These are phyloP conservation scores for Leishmania martiniquensis DNA, from an alignment of 208 protist species.

Conservation along the genomic window DNA sequence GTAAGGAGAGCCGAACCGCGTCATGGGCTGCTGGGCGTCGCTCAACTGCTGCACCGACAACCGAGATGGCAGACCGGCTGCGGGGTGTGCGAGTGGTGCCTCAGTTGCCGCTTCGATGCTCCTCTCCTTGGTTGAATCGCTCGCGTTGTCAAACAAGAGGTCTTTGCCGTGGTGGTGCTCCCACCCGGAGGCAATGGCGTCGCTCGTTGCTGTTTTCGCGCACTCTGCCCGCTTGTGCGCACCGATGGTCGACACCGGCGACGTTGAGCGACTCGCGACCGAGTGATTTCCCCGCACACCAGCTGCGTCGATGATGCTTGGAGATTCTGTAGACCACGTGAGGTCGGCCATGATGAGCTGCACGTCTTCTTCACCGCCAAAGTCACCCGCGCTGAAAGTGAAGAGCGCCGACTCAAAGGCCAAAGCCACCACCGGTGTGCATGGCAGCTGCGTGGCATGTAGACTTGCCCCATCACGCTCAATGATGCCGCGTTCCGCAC, in stretches of 20 bases:
- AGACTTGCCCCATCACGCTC: neutral
- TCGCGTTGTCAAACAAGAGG: neutral
- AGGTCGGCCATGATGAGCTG: conserved; percentile 24
- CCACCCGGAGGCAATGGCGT: neutral
- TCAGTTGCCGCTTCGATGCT: neutral
- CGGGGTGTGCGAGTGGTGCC: neutral
- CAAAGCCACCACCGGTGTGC: conserved; percentile 21
- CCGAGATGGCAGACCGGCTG: neutral
- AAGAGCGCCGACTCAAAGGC: conserved; percentile 37
- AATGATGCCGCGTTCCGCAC: conserved; percentile 1
- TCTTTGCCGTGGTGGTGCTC: neutral
- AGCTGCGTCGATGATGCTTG: neutral
- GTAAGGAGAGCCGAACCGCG: neutral
- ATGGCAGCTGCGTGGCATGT: conserved; percentile 8
- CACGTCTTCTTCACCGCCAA: conserved; percentile 44
- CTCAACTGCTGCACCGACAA: neutral
- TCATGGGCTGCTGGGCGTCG: neutral
- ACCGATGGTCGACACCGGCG: neutral
- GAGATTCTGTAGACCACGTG: neutral
- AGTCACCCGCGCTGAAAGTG: conserved; percentile 31
- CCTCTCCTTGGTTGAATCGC: neutral
- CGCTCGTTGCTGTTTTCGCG: neutral
- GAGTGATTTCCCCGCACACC: neutral
- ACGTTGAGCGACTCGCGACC: neutral
- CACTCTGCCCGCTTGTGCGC: neutral